Base-by-base conservation (phyloP, 2,329 filamentous ascomycete genomes). In the Pestalotiopsis fici region DNA sequence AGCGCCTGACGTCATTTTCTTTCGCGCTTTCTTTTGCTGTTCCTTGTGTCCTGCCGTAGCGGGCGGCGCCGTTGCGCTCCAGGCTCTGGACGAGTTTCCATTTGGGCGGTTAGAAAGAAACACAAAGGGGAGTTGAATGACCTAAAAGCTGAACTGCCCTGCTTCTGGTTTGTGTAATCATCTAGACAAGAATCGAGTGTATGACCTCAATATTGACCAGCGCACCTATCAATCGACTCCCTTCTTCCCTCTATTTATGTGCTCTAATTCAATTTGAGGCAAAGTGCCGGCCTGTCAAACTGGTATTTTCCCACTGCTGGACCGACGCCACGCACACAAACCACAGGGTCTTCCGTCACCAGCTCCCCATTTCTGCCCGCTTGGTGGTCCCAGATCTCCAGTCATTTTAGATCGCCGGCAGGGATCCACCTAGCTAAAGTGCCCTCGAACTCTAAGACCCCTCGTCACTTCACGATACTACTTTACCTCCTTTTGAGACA, bases 161-260 rank as follows among this genome's bases (percentile, higher is more conserved):
- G n/a, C 18, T 23, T 61, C 15, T n/a, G n/a, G n/a, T 27, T 61
- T 27, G 6, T 50, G 43, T 50, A 21, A 50, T 50, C 18, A 21
- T 50, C 43, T 23, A 11, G 7, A 50, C 43, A 50, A 18, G n/a
- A 35, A 35, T 35, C 31, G 31, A 35, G 31, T 35, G 59, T 23
- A 61, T 64, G 61, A 64, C 61, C 61, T 64, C 61, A 54, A 28
- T 55, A 37, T 64, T 27, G n/a, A 54, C 4, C 13, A 13, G 25
- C 3, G 23, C 27, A 18, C 61, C 47, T 64, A 64, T 64, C 61
- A 64, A 28, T 37, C 3, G 13, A 13, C 25, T 27, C 27, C 37
- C 28, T 47, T 13, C 31, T 15, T 43, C 61, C 50, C 23, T 37
- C 31, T 37, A 23, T n/a, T 35, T 35, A 35, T 35, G 31, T 35